Base-by-base conservation (phyloP, 306 rosid species). In the Ormosia emarginata region DNA sequence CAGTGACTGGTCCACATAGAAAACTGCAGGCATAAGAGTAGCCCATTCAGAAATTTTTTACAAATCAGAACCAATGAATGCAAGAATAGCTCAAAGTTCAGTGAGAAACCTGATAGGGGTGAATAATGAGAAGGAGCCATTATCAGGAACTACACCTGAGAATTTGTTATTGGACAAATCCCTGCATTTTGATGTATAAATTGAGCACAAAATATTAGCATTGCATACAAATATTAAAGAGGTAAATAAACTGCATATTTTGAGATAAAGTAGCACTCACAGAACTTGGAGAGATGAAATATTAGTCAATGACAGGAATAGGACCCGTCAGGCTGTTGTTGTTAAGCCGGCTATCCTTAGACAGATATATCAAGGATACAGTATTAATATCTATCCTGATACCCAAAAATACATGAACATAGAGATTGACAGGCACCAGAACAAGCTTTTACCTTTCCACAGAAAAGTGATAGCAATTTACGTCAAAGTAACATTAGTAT, bases 1-100 rank as follows among this genome's bases (percentile, higher is more conserved):
- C 97, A 66, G 99, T 92, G 34, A 96, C 99, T n/a, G 98, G 99
- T 70, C 99, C 99, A 82, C 99, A 96, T 12, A 96, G 92, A 86
- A 93, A 96, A 96, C 99, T 96, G 94, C 83, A 87, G 75, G 64
- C 24, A 82, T 41, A 39, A 52, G 75, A 62, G 43, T n/a, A 77
- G 40, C 17, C 43, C 13, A 14, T 61, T 84, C 75, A 87, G 80
- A 75, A 75, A 41, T 55, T 2, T 6, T 18, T 8, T 57, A 75
- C 73, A 81, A 43, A 64, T 41, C 43, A 75, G 17, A 78, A 33
- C 69, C 67, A 62, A 71, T 12, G 65, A 65, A 82, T 7, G 67
- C 5, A 47, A 77, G 49, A 67, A 82, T 24, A 81, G 46, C 14
- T 73, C 76, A 46, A 33, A 62, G 32, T 58, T 77, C 67, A 71